These are phyloP conservation scores for Lasiodiplodia gonubiensis DNA, from an alignment of 2,329 filamentous ascomycete genomes.

Conservation along the genomic window DNA sequence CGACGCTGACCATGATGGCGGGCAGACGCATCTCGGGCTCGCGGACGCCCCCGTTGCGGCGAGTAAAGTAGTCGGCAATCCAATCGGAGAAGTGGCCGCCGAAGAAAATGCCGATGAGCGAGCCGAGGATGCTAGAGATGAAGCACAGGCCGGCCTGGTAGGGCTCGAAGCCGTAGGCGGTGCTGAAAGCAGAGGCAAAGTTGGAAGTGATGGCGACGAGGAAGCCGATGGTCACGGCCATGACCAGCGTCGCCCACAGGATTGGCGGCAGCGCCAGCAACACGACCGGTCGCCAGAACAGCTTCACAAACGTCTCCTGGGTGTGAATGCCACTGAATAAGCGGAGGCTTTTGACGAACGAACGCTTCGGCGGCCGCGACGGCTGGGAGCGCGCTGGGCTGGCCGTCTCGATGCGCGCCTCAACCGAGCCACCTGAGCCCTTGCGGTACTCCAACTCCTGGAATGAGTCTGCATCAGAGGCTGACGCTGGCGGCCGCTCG, in stretches of 20 bases:
- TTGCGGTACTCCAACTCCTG: slow-evolving; percentile 6
- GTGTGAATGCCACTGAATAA: slow-evolving; percentile 54
- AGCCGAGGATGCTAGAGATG: slow-evolving; percentile 55
- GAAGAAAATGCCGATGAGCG: slow-evolving; percentile 56
- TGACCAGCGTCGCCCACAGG: slow-evolving; percentile 61
- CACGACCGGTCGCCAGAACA: slow-evolving; percentile 58
- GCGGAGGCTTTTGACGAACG: slow-evolving; percentile 37
- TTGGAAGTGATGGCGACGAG: slow-evolving; percentile 47
- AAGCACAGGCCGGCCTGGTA: slow-evolving; percentile 58
- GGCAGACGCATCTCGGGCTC: slow-evolving; percentile 46
- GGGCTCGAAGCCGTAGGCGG: slow-evolving; percentile 38
- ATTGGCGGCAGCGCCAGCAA: slow-evolving; percentile 60
- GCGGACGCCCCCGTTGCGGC: slow-evolving; percentile 38
- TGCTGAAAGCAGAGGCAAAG: slow-evolving; percentile 38
- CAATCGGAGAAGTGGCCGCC: slow-evolving; percentile 52
- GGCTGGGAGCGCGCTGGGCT: not conserved
- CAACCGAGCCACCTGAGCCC: slow-evolving; percentile 2
- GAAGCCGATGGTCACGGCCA: slow-evolving; percentile 63
- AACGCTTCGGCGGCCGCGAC: not conserved
- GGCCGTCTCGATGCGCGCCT: slow-evolving; percentile 31
- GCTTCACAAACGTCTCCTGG: slow-evolving; percentile 54
- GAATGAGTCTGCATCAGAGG: slow-evolving; percentile 8
- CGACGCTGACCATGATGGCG: slow-evolving; percentile 37
- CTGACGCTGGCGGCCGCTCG: slow-evolving; percentile 38
- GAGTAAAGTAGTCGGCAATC: slow-evolving; percentile 40